These are phyloP conservation scores for Solanum hybrid DNA, from an alignment of 305 asterid genomes.

Conservation along the genomic window DNA sequence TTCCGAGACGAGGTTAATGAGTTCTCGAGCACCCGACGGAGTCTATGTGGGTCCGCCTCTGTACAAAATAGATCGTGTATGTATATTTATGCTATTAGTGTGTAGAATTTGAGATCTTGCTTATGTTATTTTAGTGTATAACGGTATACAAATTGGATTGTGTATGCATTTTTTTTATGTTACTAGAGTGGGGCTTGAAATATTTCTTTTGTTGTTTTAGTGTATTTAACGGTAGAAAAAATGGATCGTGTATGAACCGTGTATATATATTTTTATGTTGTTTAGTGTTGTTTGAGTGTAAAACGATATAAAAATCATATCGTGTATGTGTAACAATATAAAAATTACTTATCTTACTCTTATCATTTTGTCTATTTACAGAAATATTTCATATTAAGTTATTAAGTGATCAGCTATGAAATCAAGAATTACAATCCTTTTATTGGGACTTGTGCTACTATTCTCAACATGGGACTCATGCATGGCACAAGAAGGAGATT, in stretches of 20 bases:
- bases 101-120: background rate
- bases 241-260: background rate
- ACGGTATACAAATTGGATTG: background rate
- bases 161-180: background rate
- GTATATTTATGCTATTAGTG: background rate
- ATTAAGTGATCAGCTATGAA: background rate
- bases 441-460: background rate
- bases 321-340: no score
- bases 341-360: no score
- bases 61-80: background rate
- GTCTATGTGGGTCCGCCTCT: no score
- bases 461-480: background rate
- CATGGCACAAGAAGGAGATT: background rate
- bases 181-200: background rate
- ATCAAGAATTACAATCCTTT: background rate
- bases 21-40: no score
- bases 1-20: no score
- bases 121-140: background rate
- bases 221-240: background rate
- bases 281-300: background rate
- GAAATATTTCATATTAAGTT: background rate
- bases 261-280: background rate
- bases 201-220: background rate
- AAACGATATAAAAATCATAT: no score
- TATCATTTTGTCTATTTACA: no score